Percentiles rank a stretch among this genome's conserved stretches.
These are phyloP conservation scores for Beauveria australis DNA, from an alignment of 2,329 filamentous ascomycete genomes.

Conservation along the genomic window DNA sequence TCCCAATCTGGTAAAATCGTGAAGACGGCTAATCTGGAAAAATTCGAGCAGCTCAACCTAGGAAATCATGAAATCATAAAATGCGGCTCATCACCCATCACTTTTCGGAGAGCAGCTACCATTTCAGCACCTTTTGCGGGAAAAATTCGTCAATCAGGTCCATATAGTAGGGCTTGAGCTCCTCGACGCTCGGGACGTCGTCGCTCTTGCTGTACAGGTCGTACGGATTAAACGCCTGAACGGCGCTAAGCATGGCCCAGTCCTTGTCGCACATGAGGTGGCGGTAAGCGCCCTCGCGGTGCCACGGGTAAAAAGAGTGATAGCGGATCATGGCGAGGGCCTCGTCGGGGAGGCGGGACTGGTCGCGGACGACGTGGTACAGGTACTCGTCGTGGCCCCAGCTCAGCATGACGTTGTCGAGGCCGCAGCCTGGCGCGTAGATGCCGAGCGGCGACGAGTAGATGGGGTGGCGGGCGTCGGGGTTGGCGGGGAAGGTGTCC, in stretches of 20 bases:
- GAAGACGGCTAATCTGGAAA: background rate
- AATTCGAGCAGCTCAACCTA: background rate
- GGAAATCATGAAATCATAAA: background rate
- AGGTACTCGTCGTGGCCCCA: conserved; percentile 89
- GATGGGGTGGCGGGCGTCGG: conserved; percentile 61
- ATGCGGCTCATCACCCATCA: background rate
- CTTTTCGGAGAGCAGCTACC: conserved; percentile 19
- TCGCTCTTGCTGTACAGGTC: conserved; percentile 91
- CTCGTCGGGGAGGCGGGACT: conserved; percentile 70
- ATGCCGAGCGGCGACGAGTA: conserved; percentile 74
- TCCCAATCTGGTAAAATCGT: too few relatives aligned
- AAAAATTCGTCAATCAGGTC: conserved; percentile 37
- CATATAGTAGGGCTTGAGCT: conserved; percentile 54
- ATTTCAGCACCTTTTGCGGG: conserved; percentile 30
- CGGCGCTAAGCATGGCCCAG: conserved; percentile 68
- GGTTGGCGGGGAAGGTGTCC: conserved; percentile 63
- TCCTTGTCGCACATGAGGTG: conserved; percentile 82
- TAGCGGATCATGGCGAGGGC: conserved; percentile 88
- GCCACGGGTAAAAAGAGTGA: conserved; percentile 91
- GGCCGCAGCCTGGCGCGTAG: conserved; percentile 68
- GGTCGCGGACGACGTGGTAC: conserved; percentile 79
- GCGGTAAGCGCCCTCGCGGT: conserved; percentile 68
- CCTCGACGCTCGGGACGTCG: conserved; percentile 64
- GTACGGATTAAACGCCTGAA: conserved; percentile 83
- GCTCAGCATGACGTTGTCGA: conserved; percentile 81